Percentiles rank a stretch among this genome's conserved stretches.
These are phyloP conservation scores for Chrysoporthe austroafricana DNA, from an alignment of 2,329 filamentous ascomycete species.

Conservation along the genomic window DNA sequence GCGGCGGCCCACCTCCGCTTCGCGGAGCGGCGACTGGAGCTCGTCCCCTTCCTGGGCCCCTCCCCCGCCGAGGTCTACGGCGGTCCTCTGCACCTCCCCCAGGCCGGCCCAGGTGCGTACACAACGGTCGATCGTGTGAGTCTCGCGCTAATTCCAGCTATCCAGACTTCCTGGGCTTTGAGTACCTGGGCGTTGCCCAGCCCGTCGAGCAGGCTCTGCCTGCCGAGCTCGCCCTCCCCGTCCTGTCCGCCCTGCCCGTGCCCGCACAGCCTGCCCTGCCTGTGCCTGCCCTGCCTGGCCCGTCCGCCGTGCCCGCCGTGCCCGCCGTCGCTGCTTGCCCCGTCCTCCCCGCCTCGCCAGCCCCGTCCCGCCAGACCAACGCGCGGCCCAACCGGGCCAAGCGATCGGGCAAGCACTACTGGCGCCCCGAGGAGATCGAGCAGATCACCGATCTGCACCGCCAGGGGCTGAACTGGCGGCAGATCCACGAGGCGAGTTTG, in stretches of 20 bases:
- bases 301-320: too few species aligned
- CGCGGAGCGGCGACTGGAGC: neutral
- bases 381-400: neutral
- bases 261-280: too few species aligned
- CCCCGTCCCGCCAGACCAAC: neutral
- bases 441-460: neutral
- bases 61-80: neutral
- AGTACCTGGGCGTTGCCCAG: too few species aligned
- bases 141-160: too few species aligned
- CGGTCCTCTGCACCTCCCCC: neutral
- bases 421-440: neutral
- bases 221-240: too few species aligned
- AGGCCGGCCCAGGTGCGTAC: neutral
- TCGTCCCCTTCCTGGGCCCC: neutral
- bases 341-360: too few species aligned
- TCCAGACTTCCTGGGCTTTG: too few species aligned
- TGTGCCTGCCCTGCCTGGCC: too few species aligned
- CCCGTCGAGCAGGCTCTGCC: too few species aligned
- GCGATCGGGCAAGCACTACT: neutral
- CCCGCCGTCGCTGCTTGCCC: too few species aligned
- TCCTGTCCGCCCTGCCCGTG: too few species aligned
- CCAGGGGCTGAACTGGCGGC: neutral
- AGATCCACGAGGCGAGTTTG: neutral
- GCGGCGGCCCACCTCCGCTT: neutral
- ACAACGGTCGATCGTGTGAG: neutral